phyloP scores from a whole-genome alignment of 2,329 filamentous ascomycete genomes.

The Metarhizium anisopliae region DNA sequence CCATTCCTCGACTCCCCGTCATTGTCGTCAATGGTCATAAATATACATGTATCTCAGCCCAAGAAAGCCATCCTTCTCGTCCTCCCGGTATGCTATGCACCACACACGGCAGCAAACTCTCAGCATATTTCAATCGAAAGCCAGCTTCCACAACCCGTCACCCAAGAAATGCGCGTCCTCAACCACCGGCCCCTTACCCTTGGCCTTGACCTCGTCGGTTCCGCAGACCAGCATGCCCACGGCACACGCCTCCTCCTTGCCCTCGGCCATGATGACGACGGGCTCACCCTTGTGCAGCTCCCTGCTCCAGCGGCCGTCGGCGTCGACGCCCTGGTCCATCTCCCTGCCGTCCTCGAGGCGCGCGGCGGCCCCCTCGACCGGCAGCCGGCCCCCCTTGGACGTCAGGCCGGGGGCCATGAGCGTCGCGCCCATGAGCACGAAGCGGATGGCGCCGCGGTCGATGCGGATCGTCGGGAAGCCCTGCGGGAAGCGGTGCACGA shows the following conservation, averaged over 20 bases:
- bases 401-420: constrained; percentile 96
- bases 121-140: constrained; percentile 29
- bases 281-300: constrained; percentile 74
- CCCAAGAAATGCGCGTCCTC: constrained; percentile 91
- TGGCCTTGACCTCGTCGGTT: constrained; percentile 85
- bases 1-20: too few species aligned
- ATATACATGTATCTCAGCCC: too few species aligned
- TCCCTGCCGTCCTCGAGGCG: constrained; percentile 30
- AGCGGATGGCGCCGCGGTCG: constrained; percentile 91
- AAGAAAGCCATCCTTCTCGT: too few species aligned
- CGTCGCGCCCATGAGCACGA: constrained; percentile 86
- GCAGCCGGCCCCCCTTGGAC: constrained; percentile 70
- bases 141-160: constrained; percentile 82
- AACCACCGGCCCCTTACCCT: constrained; percentile 89
- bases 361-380: constrained; percentile 36
- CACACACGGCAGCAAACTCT: too few species aligned
- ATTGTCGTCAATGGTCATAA: too few species aligned
- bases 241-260: constrained; percentile 84
- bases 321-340: constrained; percentile 32
- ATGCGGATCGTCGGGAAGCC: constrained; percentile 81
- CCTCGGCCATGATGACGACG: constrained; percentile 85
- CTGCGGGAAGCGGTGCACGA: constrained; percentile 83
- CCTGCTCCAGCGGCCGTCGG: constrained; percentile 47
- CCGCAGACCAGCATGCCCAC: constrained; percentile 77
- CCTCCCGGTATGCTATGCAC: too few species aligned